These are phyloP conservation scores for Salix brachista DNA, from an alignment of 345 rosid species.

Conservation along the genomic window DNA sequence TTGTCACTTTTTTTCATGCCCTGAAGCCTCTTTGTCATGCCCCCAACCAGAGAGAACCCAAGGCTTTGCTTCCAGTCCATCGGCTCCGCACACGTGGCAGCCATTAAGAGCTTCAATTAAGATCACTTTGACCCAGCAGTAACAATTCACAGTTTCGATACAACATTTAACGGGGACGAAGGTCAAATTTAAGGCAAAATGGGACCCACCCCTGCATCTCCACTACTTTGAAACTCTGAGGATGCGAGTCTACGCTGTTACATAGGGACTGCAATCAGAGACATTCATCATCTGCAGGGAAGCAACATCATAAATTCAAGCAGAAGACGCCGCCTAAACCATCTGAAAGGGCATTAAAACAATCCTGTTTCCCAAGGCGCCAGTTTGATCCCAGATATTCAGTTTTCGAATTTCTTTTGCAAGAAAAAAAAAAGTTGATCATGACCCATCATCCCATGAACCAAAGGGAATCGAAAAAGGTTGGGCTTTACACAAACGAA, in stretches of 20 bases:
- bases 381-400: too few species aligned
- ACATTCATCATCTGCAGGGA: too few species aligned
- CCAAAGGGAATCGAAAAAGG: too few species aligned
- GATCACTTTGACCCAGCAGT: background rate
- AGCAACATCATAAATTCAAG: too few species aligned
- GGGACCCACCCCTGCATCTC: background rate
- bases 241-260: background rate
- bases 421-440: too few species aligned
- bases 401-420: too few species aligned
- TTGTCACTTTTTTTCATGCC: constrained; percentile 26
- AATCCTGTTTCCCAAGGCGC: too few species aligned
- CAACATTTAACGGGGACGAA: background rate
- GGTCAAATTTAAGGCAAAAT: background rate
- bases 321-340: too few species aligned
- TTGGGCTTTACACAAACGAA: too few species aligned
- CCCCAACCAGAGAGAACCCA: constrained; percentile 12
- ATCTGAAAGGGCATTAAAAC: too few species aligned
- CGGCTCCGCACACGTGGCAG: background rate
- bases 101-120: background rate
- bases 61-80: background rate
- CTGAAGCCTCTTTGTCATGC: constrained; percentile 11
- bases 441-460: too few species aligned
- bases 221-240: background rate
- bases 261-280: background rate
- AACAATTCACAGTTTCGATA: background rate